These are phyloP conservation scores for Penicillium longicatenatum DNA, from an alignment of 495 filamentous ascomycete species.

Conservation along the genomic window DNA sequence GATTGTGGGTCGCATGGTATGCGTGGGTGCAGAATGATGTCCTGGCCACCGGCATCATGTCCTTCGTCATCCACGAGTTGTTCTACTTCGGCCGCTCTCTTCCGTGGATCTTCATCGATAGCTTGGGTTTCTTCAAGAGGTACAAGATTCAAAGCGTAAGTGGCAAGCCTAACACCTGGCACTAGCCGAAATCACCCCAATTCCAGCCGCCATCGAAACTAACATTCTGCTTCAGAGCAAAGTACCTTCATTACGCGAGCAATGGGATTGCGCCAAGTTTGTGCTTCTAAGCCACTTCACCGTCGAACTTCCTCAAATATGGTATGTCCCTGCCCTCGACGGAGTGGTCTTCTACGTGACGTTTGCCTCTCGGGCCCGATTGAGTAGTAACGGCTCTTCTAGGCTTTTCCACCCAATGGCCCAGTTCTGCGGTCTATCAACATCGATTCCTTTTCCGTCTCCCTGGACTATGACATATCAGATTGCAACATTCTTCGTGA, in stretches of 20 bases:
- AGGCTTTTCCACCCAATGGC: constrained; percentile 96
- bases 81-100: constrained; percentile 93
- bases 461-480: constrained; percentile 85
- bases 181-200: constrained; percentile 4
- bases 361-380: not conserved
- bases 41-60: constrained; percentile 94
- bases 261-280: constrained; percentile 89
- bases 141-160: constrained; percentile 92
- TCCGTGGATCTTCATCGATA: constrained; percentile 93
- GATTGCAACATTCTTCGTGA: constrained; percentile 89
- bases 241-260: constrained; percentile 83
- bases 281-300: constrained; percentile 94
- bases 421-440: constrained; percentile 85
- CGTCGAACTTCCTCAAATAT: constrained; percentile 96
- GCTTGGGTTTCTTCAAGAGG: constrained; percentile 79
- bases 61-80: constrained; percentile 89
- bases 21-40: constrained; percentile 97
- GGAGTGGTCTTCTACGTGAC: constrained; percentile 12
- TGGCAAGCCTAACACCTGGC: constrained; percentile 20
- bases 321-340: constrained; percentile 48
- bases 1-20: constrained; percentile 93
- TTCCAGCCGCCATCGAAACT: not conserved
- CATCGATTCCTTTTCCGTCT: constrained; percentile 85
- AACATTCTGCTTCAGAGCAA: constrained; percentile 63
- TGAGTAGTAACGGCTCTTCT: not conserved